phyloP scores from a whole-genome alignment of 2,329 filamentous ascomycete species.

The Hypoxylon sp. region DNA sequence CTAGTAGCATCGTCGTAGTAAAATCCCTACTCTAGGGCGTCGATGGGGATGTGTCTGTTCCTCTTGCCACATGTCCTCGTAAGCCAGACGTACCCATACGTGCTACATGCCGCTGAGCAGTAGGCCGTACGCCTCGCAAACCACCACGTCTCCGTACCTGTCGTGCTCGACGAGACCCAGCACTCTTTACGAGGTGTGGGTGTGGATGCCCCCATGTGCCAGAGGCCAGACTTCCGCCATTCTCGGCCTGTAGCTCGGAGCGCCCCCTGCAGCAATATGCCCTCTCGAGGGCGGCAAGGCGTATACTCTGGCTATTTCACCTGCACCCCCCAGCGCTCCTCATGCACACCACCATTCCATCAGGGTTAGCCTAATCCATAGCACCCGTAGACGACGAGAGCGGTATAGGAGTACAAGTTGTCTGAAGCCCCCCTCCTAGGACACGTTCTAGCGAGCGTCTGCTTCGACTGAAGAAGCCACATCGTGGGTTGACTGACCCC shows the following conservation, averaged over 20 bases:
- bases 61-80: constrained; percentile 14
- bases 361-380: constrained; percentile 17
- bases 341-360: constrained; percentile 31
- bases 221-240: constrained; percentile 18
- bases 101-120: constrained; percentile 21
- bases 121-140: constrained; percentile 24
- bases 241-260: constrained; percentile 29
- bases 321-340: constrained; percentile 16
- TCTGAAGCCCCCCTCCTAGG: background rate
- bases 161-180: constrained; percentile 17
- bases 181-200: constrained; percentile 17
- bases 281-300: constrained; percentile 5
- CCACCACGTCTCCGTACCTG: constrained; percentile 28
- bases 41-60: background rate
- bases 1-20: constrained; percentile 9
- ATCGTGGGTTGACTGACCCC: background rate
- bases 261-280: constrained; percentile 18
- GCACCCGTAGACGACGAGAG: constrained; percentile 10
- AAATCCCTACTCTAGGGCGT: background rate
- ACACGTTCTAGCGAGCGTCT: background rate
- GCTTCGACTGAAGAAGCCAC: background rate
- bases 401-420: constrained; percentile 1
- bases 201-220: constrained; percentile 25
- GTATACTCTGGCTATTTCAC: constrained; percentile 4
- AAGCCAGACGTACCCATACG: constrained; percentile 18